Conservation (phyloP, 129 eudicot species). For the Kitagawia praeruptora region DNA sequence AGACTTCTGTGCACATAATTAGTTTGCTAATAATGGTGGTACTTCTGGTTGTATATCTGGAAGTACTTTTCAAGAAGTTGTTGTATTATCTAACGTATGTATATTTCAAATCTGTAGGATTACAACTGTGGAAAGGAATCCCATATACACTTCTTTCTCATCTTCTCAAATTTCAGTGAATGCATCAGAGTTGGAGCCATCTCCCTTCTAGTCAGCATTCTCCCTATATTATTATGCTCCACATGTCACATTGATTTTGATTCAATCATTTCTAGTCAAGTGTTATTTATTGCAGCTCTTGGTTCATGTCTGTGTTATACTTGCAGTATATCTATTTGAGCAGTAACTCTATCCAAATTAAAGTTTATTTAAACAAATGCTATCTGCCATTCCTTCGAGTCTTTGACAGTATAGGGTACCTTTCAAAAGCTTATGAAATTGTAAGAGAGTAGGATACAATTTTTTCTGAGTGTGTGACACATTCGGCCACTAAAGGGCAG, state of each 20-base stretch:
- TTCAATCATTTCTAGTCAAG: not conserved
- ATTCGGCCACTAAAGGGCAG: not conserved
- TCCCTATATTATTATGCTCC: not conserved
- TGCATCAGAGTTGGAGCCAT: not conserved
- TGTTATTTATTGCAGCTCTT: not conserved
- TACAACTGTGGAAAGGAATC: not conserved
- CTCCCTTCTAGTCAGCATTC: not conserved
- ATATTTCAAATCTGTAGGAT: not conserved
- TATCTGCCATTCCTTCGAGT: not conserved
- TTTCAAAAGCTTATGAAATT: not conserved
- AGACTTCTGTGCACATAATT: not conserved
- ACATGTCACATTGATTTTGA: not conserved
- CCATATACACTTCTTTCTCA: not conserved
- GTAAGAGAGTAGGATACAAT: not conserved
- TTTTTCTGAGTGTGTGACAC: not conserved
- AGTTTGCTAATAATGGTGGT: not conserved
- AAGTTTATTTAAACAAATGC: not conserved
- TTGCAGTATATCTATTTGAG: not conserved
- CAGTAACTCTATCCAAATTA: not conserved
- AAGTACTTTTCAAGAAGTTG: not conserved
- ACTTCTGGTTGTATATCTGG: not conserved
- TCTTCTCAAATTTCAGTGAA: not conserved
- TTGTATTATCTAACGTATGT: not conserved
- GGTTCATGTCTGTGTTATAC: not conserved
- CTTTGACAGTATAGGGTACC: not conserved